phyloP scores from a whole-genome alignment of 2,329 filamentous ascomycete species.

The Hypoxylon sp. region DNA sequence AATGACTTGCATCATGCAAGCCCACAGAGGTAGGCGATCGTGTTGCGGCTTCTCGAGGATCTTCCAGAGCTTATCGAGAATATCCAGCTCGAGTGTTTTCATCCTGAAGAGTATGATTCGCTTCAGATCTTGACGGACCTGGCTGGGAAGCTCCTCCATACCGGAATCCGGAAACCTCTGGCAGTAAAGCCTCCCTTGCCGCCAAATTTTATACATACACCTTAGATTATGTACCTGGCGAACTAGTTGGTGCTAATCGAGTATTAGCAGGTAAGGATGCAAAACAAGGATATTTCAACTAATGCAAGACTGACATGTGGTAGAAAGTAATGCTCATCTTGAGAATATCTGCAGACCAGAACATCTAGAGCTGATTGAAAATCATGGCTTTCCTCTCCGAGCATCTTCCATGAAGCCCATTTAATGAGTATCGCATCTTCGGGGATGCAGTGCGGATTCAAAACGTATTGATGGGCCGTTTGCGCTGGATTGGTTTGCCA shows the following conservation, averaged over 20 bases:
- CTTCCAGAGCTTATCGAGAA: conserved; percentile 45
- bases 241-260: conserved; percentile 59
- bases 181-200: conserved; percentile 61
- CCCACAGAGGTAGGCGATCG: conserved; percentile 64
- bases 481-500: conserved; percentile 29
- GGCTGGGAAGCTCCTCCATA: conserved; percentile 57
- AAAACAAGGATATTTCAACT: conserved; percentile 5
- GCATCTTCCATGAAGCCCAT: conserved; percentile 51
- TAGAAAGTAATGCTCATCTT: conserved; percentile 38
- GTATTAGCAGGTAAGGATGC: conserved; percentile 43
- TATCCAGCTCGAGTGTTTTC: conserved; percentile 50
- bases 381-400: conserved; percentile 35
- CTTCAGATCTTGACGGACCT: conserved; percentile 49
- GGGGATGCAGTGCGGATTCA: conserved; percentile 30
- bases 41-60: conserved; percentile 47
- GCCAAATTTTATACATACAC: conserved; percentile 67
- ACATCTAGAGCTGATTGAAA: conserved; percentile 52
- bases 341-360: conserved; percentile 45
- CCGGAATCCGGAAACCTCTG: conserved; percentile 33
- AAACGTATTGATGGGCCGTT: conserved; percentile 30
- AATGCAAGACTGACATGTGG: conserved; percentile 47
- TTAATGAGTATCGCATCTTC: conserved; percentile 38
- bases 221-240: conserved; percentile 63
- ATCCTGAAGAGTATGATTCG: conserved; percentile 48
- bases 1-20: conserved; percentile 65